Base-by-base conservation (phyloP, 805 yeast genomes). In the Teunomyces pallodes region DNA sequence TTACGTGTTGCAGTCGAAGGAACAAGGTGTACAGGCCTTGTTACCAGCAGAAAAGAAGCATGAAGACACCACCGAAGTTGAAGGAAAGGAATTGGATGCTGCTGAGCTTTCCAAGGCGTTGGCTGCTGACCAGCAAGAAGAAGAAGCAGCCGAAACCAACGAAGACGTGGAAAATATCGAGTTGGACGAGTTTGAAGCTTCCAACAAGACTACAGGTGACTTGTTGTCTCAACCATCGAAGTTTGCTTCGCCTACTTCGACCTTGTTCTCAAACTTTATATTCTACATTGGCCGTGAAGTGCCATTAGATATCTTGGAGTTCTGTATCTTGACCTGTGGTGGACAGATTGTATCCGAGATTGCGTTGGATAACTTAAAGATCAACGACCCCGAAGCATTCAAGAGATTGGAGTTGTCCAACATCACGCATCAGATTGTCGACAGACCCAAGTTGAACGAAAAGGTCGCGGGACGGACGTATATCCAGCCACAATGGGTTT, bases 401-500 rank as follows among this genome's bases (percentile, higher is more conserved):
- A 61, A 65, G 43, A 76, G 77, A 45, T 72, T 85, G 53, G 86
- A 86, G 62, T 73, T 89, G 47, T 74, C 82, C 28, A 71, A 76
- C 44, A 81, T 94, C 43, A 94, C 99, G 12, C 99, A 94, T 68
- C 98, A 92, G 69, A 86, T 94, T 57, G 84, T 86, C 54, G 99
- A 94, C 69, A 84, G 99, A 69, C 98, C 99, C 28, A 84, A 83
- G 60, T 68, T 92, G 39, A 64, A 77, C 27, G 77, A 81, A 54
- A 88, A 84, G 64, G 89, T 90, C 39, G 86, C 90, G 51, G 97
- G 97, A 45, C 83, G 98, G 75, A 88, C 96, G 0, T 94, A 94
- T 63, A 67, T 92, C 42, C 99, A 94, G 72, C 99, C 99, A 14
- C 99, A 94, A 75, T 94, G 99, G 99, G 77, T 94, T 28, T 91